Evolutionary conservation across 345 rosid genomes (phyloP).

Genomic region (Lepidium africanum): DNA sequence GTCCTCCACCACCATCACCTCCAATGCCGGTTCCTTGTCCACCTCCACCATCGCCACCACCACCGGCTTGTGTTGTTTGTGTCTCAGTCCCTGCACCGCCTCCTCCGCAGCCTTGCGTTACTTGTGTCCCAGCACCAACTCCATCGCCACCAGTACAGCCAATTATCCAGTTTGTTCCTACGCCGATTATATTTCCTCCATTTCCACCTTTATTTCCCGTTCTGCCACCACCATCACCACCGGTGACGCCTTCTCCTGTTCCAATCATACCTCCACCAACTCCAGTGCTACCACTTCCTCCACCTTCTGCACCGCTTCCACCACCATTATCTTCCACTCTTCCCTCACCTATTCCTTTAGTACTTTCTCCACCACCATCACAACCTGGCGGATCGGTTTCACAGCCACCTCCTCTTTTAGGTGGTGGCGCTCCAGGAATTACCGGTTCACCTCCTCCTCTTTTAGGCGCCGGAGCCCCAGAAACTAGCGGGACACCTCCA

Average conservation of each 20-base stretch:
- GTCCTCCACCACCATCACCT: background rate
- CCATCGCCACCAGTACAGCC: constrained; percentile 14
- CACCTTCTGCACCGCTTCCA: constrained; percentile 16
- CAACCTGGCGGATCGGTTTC: constrained; percentile 1
- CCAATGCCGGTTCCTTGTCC: constrained; percentile 6
- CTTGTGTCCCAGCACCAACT: background rate
- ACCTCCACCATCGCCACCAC: constrained; percentile 10
- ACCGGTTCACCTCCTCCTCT: background rate
- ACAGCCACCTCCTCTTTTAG: constrained; percentile 12
- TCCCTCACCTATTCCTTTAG: constrained; percentile 17
- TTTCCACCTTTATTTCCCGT: background rate
- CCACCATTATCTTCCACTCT: constrained; percentile 23
- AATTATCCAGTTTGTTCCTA: background rate
- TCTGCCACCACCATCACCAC: constrained; percentile 18
- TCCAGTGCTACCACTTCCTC: constrained; percentile 18
- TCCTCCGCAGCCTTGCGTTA: constrained; percentile 13
- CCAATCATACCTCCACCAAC: constrained; percentile 13
- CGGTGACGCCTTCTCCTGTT: background rate
- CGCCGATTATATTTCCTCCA: constrained; percentile 14
- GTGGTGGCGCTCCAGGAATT: background rate
- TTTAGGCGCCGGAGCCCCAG: background rate
- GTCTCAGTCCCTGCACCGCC: background rate
- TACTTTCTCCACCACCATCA: constrained; percentile 23
- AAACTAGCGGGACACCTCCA: background rate
- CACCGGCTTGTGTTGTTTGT: background rate